Conservation (phyloP, 306 rosid genomes). For the Vicia faba region DNA sequence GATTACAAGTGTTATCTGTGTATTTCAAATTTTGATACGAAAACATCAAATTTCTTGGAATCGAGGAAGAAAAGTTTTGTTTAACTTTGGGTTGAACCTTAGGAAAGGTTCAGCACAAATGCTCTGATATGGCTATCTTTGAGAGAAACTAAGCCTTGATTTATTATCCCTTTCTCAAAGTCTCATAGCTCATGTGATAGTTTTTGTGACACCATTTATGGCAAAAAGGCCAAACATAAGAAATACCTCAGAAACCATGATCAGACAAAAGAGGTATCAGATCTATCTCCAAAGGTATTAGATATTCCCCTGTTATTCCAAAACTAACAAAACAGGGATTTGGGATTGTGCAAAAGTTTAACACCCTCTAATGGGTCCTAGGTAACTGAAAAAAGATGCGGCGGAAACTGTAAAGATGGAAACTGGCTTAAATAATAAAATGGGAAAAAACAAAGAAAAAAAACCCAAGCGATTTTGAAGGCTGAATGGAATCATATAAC, state of each 20-base stretch:
- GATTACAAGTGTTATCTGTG: not conserved
- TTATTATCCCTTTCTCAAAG: no score
- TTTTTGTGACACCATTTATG: no score
- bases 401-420: no score
- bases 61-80: not conserved
- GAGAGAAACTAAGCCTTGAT: constrained; percentile 10
- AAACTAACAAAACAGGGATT: constrained; percentile 1
- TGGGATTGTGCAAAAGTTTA: no score
- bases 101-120: constrained; percentile 8
- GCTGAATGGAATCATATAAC: no score
- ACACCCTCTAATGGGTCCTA: no score
- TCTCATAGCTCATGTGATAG: no score
- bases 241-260: constrained; percentile 3
- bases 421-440: no score
- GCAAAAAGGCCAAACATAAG: not conserved
- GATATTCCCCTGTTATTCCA: constrained; percentile 13
- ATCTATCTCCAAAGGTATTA: constrained; percentile 10
- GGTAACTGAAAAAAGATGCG: no score
- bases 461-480: no score
- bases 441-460: no score
- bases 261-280: not conserved
- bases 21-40: not conserved
- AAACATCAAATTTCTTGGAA: constrained; percentile 7
- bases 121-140: not conserved
- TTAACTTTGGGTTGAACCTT: constrained; percentile 14